These are phyloP conservation scores for Tulasnella sp. DNA, from an alignment of 768 basidiomycete species.

Conservation along the genomic window DNA sequence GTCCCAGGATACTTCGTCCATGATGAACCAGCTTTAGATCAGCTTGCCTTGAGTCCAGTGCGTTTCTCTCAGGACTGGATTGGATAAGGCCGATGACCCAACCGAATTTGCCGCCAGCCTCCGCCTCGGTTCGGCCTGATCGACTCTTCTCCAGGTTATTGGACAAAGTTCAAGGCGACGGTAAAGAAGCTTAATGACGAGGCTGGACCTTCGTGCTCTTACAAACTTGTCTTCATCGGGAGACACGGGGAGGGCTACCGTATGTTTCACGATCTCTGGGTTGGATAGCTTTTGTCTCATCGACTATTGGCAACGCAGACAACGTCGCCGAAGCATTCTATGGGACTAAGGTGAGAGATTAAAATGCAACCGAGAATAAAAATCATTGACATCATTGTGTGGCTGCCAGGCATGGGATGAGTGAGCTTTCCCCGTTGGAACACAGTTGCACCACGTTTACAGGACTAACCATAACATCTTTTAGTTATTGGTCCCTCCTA, in stretches of 20 bases:
- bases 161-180: conserved; percentile 39
- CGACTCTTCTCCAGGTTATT: conserved; percentile 43
- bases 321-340: conserved; percentile 59
- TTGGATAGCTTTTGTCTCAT: background rate
- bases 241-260: conserved; percentile 71
- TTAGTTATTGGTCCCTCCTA: conserved; percentile 20
- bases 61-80: background rate
- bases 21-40: conserved; percentile 31
- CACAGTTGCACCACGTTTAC: background rate
- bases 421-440: conserved; percentile 34
- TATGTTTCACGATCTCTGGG: conserved; percentile 32
- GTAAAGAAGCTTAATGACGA: conserved; percentile 43
- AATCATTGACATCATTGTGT: background rate
- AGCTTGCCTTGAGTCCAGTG: conserved; percentile 31
- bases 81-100: background rate
- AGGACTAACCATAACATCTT: background rate
- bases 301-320: conserved; percentile 28
- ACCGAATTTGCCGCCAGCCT: conserved; percentile 34
- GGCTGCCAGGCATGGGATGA: conserved; percentile 48
- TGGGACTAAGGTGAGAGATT: conserved; percentile 35
- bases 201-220: conserved; percentile 36
- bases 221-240: conserved; percentile 59
- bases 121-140: conserved; percentile 52
- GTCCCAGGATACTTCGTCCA: conserved; percentile 41
- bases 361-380: background rate